Evolutionary conservation across 129 eudicot species (phyloP), one percentile per base, ranked within the genome.

Genomic region (Artemisia annua): DNA sequence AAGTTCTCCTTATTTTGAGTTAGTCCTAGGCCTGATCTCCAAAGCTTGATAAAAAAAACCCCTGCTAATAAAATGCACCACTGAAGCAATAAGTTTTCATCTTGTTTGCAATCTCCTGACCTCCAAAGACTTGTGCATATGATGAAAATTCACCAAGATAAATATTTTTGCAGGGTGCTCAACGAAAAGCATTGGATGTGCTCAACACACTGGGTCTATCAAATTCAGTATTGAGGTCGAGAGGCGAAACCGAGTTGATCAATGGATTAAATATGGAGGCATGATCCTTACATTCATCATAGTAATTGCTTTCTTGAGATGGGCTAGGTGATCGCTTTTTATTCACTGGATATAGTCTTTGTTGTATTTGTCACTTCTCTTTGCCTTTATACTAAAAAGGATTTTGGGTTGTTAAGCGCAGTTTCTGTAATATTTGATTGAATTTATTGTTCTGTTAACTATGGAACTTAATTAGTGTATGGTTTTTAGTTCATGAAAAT

Each of bases 201-300:
- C 91, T 95, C 30, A 95, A 91, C 83, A 88, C 96, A 12, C 65
- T 95, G 69, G 99, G 99, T 64, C 85, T 91, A 66, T 95, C 99
- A 71, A 95, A 88, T 84, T 86, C 96, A 66, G 87, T 95, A 26
- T 77, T 95, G 75, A 88, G 97, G 86, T 91, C 17, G 97, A 95
- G 84, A 91, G 88, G 85, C 85, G 97, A 50, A 86, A 88, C 70
- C 94, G 97, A 63, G 85, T 86, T 17, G 99, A 91, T 81, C 89
- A 78, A 62, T 90, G 96, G 99, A 95, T 95, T 24, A 95, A 95
- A 72, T 95, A 86, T 64, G 90, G 82, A 24, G 97, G 97, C 86
- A 95, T 95, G 99, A 62, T 79, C 67, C 74, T 91, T 20, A 95
- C 97, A 69, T n/a, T 95, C 66, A 46, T 95, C 73, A 50, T 91